Base-by-base conservation (phyloP, 1,139 yeast species). In the Pneumocystis canis region DNA sequence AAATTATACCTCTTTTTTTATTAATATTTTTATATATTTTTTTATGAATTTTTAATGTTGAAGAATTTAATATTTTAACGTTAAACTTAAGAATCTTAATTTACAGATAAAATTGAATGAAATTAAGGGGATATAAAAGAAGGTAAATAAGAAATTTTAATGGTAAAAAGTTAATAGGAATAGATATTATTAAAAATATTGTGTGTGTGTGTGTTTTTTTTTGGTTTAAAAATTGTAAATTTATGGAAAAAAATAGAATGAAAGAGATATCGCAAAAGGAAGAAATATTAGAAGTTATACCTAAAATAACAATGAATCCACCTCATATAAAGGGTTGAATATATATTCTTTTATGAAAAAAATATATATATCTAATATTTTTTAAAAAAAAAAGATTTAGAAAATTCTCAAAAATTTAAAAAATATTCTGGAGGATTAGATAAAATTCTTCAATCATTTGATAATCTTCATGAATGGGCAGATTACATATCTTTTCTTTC, bases 381-480 rank as follows among this genome's bases (percentile, higher is more conserved):
- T 20, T 47, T 11, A 47, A 47, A 25, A 47, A n/a, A n/a, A 47
- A 47, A 47, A 57, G 59, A 57, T 57, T 39, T 18, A 14, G 64
- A 65, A 65, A 63, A 64, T 39, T 74, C 72, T 64, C 74, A 89
- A 1, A 85, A 83, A 69, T 89, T 86, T 71, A 85, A 82, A 73
- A 82, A 87, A 67, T 86, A 84, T 70, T 75, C 78, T 32, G 79
- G 82, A 37, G 82, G 78, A 66, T 81, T 89, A 5, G 95, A 87
- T 65, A 82, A 85, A 67, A 89, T 94, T 0, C 76, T 92, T 33
- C 78, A 81, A 6, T 77, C 84, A n/a, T 92, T 92, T 75, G 96
- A 88, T 63, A 74, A 84, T n/a, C 84, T 89, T 1, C 86, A 84
- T 58, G 97, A 90, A 76, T 92, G 98, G 98, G 97, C 98, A n/a